Evolutionary conservation across 129 eudicot species (phyloP).

Genomic region (Flaveria linearis): DNA sequence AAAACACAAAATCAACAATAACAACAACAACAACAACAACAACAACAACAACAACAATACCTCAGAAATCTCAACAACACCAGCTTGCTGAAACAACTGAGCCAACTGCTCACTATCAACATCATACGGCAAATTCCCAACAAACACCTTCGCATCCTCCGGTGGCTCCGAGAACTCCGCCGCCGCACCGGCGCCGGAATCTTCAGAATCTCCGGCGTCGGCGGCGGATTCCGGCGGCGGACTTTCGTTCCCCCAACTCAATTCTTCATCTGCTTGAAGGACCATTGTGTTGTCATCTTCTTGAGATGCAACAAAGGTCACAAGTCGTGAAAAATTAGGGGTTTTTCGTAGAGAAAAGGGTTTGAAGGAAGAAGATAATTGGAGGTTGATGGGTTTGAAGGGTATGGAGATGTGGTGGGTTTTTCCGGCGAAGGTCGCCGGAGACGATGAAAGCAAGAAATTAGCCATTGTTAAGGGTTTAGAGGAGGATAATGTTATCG

Average conservation of each 20-base stretch:
- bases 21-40: too few species aligned
- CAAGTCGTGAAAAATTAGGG: conserved; percentile 25
- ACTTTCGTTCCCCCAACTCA: conserved; percentile 30
- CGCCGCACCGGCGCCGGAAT: conserved; percentile 10
- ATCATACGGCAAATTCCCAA: conserved; percentile 83
- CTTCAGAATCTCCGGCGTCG: conserved; percentile 2
- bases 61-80: conserved; percentile 84
- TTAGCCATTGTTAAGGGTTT: conserved; percentile 36
- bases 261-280: conserved; percentile 44
- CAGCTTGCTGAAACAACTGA: conserved; percentile 76
- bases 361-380: conserved; percentile 42
- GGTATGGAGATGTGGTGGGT: conserved; percentile 35
- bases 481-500: conserved; percentile 25
- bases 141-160: conserved; percentile 78
- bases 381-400: conserved; percentile 44
- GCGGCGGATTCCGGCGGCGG: conserved; percentile 17
- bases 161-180: conserved; percentile 46
- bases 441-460: conserved; percentile 32
- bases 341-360: conserved; percentile 34
- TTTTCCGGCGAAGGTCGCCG: conserved; percentile 40
- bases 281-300: conserved; percentile 57
- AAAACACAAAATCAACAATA: background rate
- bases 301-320: conserved; percentile 41
- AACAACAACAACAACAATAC: conserved; percentile 23
- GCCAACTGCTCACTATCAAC: conserved; percentile 77